Percentiles rank a stretch among this genome's conserved stretches.
Evolutionary conservation across 2,329 filamentous ascomycete genomes (phyloP).

Genomic region (Sclerotinia trifoliorum): DNA sequence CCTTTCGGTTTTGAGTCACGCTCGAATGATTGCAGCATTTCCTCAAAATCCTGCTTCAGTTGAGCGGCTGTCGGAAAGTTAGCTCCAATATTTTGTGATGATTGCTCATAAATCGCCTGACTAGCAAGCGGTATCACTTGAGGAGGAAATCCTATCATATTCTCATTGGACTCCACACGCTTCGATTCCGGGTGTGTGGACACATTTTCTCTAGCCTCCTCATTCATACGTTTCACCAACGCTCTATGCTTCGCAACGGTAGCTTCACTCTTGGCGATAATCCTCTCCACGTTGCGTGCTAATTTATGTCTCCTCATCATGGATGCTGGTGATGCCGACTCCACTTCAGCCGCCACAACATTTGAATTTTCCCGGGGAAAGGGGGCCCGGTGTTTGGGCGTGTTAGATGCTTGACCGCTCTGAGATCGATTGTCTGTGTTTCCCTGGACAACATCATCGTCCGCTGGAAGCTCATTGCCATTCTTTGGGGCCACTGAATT

Average conservation of each 20-base stretch:
- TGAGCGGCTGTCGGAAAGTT: conserved; percentile 8
- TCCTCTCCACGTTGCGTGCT: background rate
- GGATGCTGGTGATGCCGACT: background rate
- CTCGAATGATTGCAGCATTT: conserved; percentile 12
- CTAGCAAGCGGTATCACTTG: background rate
- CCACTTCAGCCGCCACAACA: background rate
- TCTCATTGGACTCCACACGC: background rate
- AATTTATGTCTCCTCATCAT: background rate
- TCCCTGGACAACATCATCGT: background rate
- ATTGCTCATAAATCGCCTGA: background rate
- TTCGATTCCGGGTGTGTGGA: background rate
- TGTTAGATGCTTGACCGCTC: background rate
- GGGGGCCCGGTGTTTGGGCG: background rate
- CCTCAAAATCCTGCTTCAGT: conserved; percentile 10
- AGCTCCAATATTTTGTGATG: background rate
- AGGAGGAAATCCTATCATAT: background rate
- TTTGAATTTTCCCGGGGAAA: background rate
- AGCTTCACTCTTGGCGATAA: conserved; percentile 11
- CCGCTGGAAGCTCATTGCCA: background rate
- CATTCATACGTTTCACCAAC: background rate
- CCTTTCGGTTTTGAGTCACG: conserved; percentile 12
- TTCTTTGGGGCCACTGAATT: background rate
- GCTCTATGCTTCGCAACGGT: conserved; percentile 8
- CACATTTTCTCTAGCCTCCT: background rate
- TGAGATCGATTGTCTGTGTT: background rate